A percentile compares a stretch with the other conserved stretches of the same genome.
Conservation (phyloP, 805 yeast species). For the Metschnikowia similis region DNA sequence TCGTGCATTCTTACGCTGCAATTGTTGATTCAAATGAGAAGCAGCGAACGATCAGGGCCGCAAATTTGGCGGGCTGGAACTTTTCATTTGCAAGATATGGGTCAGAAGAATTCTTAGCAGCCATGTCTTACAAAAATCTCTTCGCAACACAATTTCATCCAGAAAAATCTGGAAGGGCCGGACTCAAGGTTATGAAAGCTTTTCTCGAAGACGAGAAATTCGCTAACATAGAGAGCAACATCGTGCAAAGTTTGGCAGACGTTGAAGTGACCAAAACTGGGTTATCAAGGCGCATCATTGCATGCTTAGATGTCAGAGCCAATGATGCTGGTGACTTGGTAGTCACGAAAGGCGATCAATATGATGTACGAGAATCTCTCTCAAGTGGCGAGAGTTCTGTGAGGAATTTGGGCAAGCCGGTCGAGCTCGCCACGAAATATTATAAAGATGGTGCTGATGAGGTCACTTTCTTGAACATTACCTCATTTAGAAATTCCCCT, state of each 20-base stretch:
- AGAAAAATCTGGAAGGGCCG: constrained; percentile 94
- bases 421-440: constrained; percentile 85
- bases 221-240: constrained; percentile 14
- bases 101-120: constrained; percentile 75
- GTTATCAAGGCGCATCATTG: constrained; percentile 85
- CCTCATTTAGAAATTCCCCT: constrained; percentile 94
- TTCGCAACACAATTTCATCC: constrained; percentile 99
- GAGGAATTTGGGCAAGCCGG: constrained; percentile 94
- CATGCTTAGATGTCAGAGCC: constrained; percentile 94
- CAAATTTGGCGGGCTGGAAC: constrained; percentile 55
- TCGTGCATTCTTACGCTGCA: constrained; percentile 92
- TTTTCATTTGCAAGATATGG: constrained; percentile 73
- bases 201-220: constrained; percentile 53
- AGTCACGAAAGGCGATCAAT: constrained; percentile 98
- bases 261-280: constrained; percentile 41
- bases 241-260: constrained; percentile 2
- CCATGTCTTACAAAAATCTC: constrained; percentile 67
- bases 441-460: constrained; percentile 97
- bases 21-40: constrained; percentile 39
- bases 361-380: constrained; percentile 79
- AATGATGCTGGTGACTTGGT: constrained; percentile 94
- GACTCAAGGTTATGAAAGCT: constrained; percentile 67
- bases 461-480: constrained; percentile 88
- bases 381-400: constrained; percentile 53
- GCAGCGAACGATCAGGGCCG: constrained; percentile 24